phyloP scores from a whole-genome alignment of 1,284 basidiomycete species.

The Cryptococcus wingfieldii region DNA sequence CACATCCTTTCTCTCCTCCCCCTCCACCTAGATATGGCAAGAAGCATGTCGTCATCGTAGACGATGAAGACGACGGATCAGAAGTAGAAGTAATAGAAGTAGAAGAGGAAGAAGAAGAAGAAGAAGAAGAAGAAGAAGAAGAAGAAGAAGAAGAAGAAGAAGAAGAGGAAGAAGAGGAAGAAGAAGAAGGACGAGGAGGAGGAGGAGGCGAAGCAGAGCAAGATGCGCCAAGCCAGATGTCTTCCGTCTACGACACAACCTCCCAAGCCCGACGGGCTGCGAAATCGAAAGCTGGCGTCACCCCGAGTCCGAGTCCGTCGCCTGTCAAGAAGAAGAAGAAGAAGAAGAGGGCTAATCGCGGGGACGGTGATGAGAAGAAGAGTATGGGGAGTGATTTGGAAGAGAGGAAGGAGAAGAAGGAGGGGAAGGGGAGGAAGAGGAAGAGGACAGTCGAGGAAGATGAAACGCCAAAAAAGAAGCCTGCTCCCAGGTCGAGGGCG shows the following conservation, averaged over 20 bases:
- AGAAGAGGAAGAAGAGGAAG: not conserved
- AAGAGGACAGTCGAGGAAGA: conserved; percentile 11
- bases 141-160: not conserved
- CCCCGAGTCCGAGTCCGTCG: too few species aligned
- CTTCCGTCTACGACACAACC: conserved; percentile 25
- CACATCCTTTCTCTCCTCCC: not conserved
- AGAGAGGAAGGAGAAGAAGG: too few species aligned
- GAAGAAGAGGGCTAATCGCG: not conserved
- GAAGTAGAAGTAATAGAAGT: too few species aligned
- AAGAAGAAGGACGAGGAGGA: not conserved
- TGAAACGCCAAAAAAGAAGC: conserved; percentile 12
- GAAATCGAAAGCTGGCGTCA: too few species aligned
- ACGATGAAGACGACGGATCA: not conserved
- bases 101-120: not conserved
- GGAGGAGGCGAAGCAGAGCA: too few species aligned
- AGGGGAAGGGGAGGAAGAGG: too few species aligned
- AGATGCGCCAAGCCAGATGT: conserved; percentile 23
- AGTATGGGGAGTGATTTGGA: not conserved
- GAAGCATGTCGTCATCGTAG: not conserved
- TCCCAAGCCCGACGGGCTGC: too few species aligned
- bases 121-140: not conserved
- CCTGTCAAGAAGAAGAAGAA: not conserved
- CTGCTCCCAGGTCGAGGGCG: not conserved
- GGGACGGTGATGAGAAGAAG: conserved; percentile 5
- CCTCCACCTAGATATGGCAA: not conserved